phyloP scores from a whole-genome alignment of 2,329 filamentous ascomycete species.

The Phoma sp. region DNA sequence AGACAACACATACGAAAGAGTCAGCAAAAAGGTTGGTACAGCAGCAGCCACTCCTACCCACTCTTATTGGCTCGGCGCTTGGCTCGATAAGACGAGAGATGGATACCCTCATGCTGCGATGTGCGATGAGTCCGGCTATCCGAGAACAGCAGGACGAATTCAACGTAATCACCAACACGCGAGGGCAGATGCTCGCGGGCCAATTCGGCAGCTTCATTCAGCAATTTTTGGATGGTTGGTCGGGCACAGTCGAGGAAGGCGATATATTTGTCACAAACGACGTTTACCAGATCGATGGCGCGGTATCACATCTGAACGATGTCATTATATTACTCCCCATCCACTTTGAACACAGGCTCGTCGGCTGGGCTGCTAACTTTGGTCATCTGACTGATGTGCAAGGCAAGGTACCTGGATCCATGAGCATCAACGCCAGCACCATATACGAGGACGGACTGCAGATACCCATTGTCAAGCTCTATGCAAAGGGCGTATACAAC shows the following conservation, averaged over 20 bases:
- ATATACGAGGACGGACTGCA: conserved; percentile 60
- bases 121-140: conserved; percentile 59
- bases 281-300: conserved; percentile 57
- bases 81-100: conserved; percentile 58
- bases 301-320: conserved; percentile 59
- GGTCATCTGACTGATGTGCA: conserved; percentile 55
- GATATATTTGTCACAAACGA: conserved; percentile 61
- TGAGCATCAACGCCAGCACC: conserved; percentile 57
- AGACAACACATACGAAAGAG: conserved; percentile 44
- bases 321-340: conserved; percentile 59
- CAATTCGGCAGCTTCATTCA: conserved; percentile 60
- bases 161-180: conserved; percentile 59
- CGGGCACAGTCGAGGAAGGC: conserved; percentile 57
- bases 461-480: conserved; percentile 58
- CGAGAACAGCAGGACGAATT: conserved; percentile 61
- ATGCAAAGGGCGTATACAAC: conserved; percentile 54
- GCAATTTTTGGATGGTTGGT: conserved; percentile 56
- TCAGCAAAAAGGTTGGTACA: conserved; percentile 48
- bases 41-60: conserved; percentile 52
- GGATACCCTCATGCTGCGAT: conserved; percentile 59
- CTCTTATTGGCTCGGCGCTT: conserved; percentile 54
- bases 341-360: conserved; percentile 52
- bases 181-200: conserved; percentile 59
- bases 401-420: conserved; percentile 58
- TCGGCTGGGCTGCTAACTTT: conserved; percentile 60